A percentile compares a stretch with the other conserved stretches of the same genome.
These are phyloP conservation scores for Sarocladium brachiariae DNA, from an alignment of 2,329 filamentous ascomycete species.

Conservation along the genomic window DNA sequence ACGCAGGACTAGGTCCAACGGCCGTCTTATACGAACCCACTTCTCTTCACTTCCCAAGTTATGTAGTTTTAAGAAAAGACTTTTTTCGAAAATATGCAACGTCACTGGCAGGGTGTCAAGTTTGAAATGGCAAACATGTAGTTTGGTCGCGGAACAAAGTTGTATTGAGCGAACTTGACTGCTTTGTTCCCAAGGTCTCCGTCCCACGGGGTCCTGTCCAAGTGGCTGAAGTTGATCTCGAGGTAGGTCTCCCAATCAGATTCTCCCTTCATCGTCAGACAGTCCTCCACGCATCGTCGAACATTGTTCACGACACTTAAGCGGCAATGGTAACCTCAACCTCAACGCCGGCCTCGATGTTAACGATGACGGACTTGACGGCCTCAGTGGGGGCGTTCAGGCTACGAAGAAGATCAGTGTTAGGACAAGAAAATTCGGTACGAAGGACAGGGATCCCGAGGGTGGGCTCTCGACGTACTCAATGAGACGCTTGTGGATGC, in stretches of 20 bases:
- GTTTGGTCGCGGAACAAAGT: slow-evolving; percentile 2
- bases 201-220: not conserved
- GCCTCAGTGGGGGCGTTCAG: slow-evolving; percentile 96
- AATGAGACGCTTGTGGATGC: slow-evolving; percentile 98
- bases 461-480: slow-evolving; percentile 51
- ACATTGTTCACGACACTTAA: slow-evolving; percentile 35
- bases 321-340: slow-evolving; percentile 89
- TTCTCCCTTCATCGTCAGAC: not conserved
- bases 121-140: not conserved
- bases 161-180: slow-evolving; percentile 5
- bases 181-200: not conserved
- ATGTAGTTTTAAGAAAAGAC: not conserved
- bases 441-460: not conserved
- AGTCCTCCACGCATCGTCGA: not conserved
- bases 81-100: no score
- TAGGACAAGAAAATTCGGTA: slow-evolving; percentile 9
- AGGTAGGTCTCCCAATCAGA: not conserved
- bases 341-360: slow-evolving; percentile 90
- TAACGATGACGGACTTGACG: slow-evolving; percentile 94
- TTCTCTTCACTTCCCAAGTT: not conserved
- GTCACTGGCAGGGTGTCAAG: no score
- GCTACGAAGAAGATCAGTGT: slow-evolving; percentile 32
- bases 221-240: not conserved
- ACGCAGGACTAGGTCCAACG: no score
- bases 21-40: no score